Conservation (phyloP, 306 rosid genomes). For the Ceratonia siliqua region DNA sequence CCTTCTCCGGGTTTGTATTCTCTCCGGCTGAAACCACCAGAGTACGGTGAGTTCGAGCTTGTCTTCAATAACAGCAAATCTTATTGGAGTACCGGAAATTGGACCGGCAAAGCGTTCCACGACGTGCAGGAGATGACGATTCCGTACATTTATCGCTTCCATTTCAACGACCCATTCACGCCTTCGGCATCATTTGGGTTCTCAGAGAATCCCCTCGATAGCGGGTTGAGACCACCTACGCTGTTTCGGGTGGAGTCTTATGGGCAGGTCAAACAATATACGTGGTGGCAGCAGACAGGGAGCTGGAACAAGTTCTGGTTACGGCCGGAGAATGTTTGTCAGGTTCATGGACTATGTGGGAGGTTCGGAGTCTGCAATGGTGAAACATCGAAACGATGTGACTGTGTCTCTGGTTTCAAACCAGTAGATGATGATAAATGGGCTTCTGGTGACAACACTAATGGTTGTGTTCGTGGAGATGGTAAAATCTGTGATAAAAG, state of each 20-base stretch:
- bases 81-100: conserved; percentile 74
- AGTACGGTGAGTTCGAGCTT: conserved; percentile 66
- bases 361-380: conserved; percentile 55
- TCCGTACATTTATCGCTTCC: conserved; percentile 66
- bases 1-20: conserved; percentile 71
- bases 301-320: conserved; percentile 74
- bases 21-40: conserved; percentile 52
- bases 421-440: conserved; percentile 51
- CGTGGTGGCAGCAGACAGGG: conserved; percentile 55
- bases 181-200: conserved; percentile 73
- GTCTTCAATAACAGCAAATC: conserved; percentile 45
- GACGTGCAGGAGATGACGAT: conserved; percentile 68
- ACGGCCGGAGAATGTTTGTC: conserved; percentile 48
- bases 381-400: conserved; percentile 27
- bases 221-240: conserved; percentile 45
- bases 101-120: conserved; percentile 53
- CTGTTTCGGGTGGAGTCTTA: conserved; percentile 50
- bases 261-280: conserved; percentile 70
- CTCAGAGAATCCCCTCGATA: conserved; percentile 46
- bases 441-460: conserved; percentile 51
- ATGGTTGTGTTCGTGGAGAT: conserved; percentile 48
- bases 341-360: conserved; percentile 61
- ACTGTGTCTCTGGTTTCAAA: conserved; percentile 52
- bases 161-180: conserved; percentile 49
- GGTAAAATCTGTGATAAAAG: conserved; percentile 28